Conservation (phyloP, 2,329 filamentous ascomycete genomes). For the Pseudogymnoascus sp. region DNA sequence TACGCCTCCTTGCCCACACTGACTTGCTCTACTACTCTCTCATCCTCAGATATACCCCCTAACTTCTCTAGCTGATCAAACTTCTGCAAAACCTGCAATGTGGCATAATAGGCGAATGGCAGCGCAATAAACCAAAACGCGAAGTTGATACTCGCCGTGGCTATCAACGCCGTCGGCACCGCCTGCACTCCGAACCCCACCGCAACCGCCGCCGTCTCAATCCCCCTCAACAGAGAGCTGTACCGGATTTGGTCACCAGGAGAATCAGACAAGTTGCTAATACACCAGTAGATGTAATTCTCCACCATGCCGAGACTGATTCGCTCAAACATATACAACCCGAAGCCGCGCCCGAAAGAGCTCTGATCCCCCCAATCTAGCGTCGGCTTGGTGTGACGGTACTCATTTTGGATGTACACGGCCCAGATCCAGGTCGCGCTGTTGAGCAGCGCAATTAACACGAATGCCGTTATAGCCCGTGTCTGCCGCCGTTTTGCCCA, state of each 20-base stretch:
- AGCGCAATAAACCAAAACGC: conserved; percentile 37
- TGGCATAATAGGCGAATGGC: conserved; percentile 40
- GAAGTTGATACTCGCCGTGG: conserved; percentile 38
- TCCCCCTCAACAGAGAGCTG: conserved; percentile 27
- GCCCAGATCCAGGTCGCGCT: conserved; percentile 42
- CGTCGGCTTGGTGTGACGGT: conserved; percentile 35
- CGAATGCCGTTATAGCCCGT: conserved; percentile 35
- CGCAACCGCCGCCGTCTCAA: conserved; percentile 28
- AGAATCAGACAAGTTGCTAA: conserved; percentile 31
- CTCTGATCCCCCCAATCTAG: conserved; percentile 39
- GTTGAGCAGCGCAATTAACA: conserved; percentile 37
- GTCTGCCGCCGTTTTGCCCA: conserved; percentile 36
- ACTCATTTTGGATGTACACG: conserved; percentile 41
- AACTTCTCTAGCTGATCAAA: conserved; percentile 30
- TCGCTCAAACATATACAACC: conserved; percentile 37
- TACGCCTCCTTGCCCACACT: neutral
- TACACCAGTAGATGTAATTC: conserved; percentile 43
- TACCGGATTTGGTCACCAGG: conserved; percentile 23
- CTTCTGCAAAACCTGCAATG: conserved; percentile 35
- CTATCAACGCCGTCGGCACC: conserved; percentile 37
- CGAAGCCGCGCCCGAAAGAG: conserved; percentile 37
- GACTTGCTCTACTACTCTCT: neutral
- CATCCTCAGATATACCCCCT: neutral
- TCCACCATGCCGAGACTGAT: conserved; percentile 36
- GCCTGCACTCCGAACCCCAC: conserved; percentile 39